Conservation (phyloP, 176 grass and related monocot genomes). For the Avena atlantica region DNA sequence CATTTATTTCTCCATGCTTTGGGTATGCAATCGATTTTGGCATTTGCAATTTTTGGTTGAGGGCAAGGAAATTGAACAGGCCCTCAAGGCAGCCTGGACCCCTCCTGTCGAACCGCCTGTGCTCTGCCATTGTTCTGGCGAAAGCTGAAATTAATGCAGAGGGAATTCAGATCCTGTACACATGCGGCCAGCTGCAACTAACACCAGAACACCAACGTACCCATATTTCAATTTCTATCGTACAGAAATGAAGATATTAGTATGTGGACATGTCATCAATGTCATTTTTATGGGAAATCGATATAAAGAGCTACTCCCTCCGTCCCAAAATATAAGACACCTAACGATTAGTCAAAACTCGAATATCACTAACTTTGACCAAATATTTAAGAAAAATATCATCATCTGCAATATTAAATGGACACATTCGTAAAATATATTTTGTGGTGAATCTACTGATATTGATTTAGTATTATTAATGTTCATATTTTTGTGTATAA, state of each 20-base stretch:
- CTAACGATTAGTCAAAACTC: too few relatives aligned
- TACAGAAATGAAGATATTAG: not conserved
- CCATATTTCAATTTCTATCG: not conserved
- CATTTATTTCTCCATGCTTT: slow-evolving; percentile 46
- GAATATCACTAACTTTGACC: too few relatives aligned
- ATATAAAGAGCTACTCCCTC: not conserved
- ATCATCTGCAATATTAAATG: too few relatives aligned
- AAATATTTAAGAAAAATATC: too few relatives aligned
- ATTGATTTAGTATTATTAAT: too few relatives aligned
- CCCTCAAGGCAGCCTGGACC: slow-evolving; percentile 61
- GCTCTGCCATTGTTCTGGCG: slow-evolving; percentile 48
- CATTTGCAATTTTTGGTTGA: slow-evolving; percentile 56
- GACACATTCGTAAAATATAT: too few relatives aligned
- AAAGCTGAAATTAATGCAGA: slow-evolving; percentile 27
- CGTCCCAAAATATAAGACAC: too few relatives aligned
- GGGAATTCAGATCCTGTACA: not conserved
- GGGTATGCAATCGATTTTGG: slow-evolving; percentile 53
- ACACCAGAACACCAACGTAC: not conserved
- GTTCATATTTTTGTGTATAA: too few relatives aligned
- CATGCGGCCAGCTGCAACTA: not conserved
- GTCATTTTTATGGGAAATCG: not conserved
- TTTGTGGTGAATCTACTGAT: too few relatives aligned
- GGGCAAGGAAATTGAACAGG: slow-evolving; percentile 68
- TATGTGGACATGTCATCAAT: not conserved
- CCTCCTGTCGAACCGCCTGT: slow-evolving; percentile 31